These are phyloP conservation scores for Udeniomyces megalosporus DNA, from an alignment of 768 basidiomycete genomes.

Conservation along the genomic window DNA sequence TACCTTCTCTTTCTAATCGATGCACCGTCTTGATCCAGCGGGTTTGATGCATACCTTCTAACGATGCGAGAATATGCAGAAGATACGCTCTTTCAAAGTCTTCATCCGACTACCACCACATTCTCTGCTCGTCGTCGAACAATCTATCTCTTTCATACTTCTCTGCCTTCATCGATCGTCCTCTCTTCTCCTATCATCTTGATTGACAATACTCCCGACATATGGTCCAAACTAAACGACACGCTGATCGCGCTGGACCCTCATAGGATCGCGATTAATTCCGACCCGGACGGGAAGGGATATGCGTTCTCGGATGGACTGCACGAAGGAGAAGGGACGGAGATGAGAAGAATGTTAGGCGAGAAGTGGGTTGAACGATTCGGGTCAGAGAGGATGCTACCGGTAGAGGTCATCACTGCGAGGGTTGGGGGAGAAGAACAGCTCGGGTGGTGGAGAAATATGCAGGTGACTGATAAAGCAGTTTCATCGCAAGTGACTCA, in stretches of 20 bases:
- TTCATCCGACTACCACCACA: slow-evolving; percentile 36
- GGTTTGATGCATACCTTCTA: not conserved
- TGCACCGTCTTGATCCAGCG: not conserved
- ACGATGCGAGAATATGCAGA: slow-evolving; percentile 42
- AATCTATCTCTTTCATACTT: slow-evolving; percentile 37
- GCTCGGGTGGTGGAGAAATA: slow-evolving; percentile 34
- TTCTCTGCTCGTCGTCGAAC: slow-evolving; percentile 39
- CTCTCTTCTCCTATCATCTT: slow-evolving; percentile 20
- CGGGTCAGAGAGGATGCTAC: slow-evolving; percentile 36
- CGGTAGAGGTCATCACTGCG: slow-evolving; percentile 37
- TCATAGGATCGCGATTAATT: slow-evolving; percentile 36
- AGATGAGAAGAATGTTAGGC: slow-evolving; percentile 32
- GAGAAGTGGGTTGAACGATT: slow-evolving; percentile 33
- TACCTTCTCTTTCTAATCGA: not conserved
- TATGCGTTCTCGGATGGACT: slow-evolving; percentile 40
- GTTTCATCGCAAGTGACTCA: too few species aligned
- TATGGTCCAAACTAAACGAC: slow-evolving; percentile 37
- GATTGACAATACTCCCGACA: slow-evolving; percentile 38
- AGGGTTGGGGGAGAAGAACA: slow-evolving; percentile 32
- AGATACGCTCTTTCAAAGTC: slow-evolving; percentile 40
- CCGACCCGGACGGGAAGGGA: slow-evolving; percentile 34
- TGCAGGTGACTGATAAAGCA: slow-evolving; percentile 26
- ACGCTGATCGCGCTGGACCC: slow-evolving; percentile 31
- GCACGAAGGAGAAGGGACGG: slow-evolving; percentile 37
- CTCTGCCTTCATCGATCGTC: slow-evolving; percentile 36